phyloP scores from a whole-genome alignment of 1,284 basidiomycete species.

The Fomitiporia mediterranea region DNA sequence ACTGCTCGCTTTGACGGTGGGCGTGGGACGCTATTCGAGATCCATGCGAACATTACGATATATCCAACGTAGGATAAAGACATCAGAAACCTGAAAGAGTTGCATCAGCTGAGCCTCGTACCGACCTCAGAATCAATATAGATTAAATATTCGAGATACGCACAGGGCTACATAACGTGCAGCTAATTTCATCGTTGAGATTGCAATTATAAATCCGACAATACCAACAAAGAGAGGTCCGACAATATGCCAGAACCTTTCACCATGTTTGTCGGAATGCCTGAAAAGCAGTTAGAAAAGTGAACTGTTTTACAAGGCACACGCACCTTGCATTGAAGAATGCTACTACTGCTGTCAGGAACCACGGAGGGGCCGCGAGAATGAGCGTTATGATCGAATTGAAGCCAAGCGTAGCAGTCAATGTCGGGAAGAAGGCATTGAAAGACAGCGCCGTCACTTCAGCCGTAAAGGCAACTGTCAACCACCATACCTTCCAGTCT shows the following conservation, averaged over 20 bases:
- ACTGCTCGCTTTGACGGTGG: constrained; percentile 39
- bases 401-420: constrained; percentile 28
- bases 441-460: constrained; percentile 29
- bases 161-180: constrained; percentile 38
- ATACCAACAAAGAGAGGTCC: constrained; percentile 34
- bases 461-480: constrained; percentile 22
- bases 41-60: constrained; percentile 37
- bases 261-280: constrained; percentile 33
- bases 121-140: too few relatives aligned
- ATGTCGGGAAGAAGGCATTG: constrained; percentile 32
- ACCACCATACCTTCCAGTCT: constrained; percentile 39
- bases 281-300: constrained; percentile 13
- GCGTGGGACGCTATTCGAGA: constrained; percentile 32
- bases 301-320: neutral
- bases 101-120: neutral
- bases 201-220: constrained; percentile 40
- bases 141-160: neutral
- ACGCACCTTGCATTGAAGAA: constrained; percentile 18
- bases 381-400: constrained; percentile 26
- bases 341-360: constrained; percentile 19
- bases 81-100: constrained; percentile 29
- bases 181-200: constrained; percentile 35
- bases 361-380: constrained; percentile 26
- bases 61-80: constrained; percentile 32
- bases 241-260: constrained; percentile 38